A percentile compares a stretch with the other conserved stretches of the same genome.
Evolutionary conservation across 1,139 yeast genomes (phyloP).

Genomic region (Yarrowia galli): DNA sequence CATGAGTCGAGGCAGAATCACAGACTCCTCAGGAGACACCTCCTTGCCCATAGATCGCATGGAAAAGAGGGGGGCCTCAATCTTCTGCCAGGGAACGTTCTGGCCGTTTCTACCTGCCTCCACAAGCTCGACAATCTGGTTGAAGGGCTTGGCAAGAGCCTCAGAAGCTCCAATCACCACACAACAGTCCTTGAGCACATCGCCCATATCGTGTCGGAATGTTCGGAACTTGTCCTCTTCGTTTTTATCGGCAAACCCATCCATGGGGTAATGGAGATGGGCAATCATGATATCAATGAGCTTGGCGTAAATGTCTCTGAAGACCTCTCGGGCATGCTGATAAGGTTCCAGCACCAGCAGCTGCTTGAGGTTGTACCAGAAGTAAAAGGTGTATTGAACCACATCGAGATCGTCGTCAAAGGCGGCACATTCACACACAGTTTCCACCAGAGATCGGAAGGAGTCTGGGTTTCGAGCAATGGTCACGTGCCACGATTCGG

Average conservation of each 20-base stretch:
- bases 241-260: conserved; percentile 64
- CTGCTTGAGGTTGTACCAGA: conserved; percentile 87
- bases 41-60: conserved; percentile 96
- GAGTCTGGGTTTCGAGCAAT: conserved; percentile 75
- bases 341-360: conserved; percentile 69
- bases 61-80: conserved; percentile 90
- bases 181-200: conserved; percentile 92
- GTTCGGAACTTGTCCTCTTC: conserved; percentile 93
- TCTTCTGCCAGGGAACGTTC: conserved; percentile 71
- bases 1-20: conserved; percentile 81
- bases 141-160: conserved; percentile 71
- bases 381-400: conserved; percentile 87
- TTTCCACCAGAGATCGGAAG: conserved; percentile 78
- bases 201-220: conserved; percentile 96
- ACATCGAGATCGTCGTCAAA: conserved; percentile 84
- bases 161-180: conserved; percentile 80
- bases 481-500: conserved; percentile 93
- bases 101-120: conserved; percentile 48
- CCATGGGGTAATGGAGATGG: conserved; percentile 78
- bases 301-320: conserved; percentile 66
- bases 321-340: conserved; percentile 63
- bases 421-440: conserved; percentile 67
- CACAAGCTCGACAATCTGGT: conserved; percentile 57
- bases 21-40: conserved; percentile 71
- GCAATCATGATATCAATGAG: conserved; percentile 71